These are phyloP conservation scores for Apiotrichum domesticum DNA, from an alignment of 1,284 basidiomycete genomes.

Conservation along the genomic window DNA sequence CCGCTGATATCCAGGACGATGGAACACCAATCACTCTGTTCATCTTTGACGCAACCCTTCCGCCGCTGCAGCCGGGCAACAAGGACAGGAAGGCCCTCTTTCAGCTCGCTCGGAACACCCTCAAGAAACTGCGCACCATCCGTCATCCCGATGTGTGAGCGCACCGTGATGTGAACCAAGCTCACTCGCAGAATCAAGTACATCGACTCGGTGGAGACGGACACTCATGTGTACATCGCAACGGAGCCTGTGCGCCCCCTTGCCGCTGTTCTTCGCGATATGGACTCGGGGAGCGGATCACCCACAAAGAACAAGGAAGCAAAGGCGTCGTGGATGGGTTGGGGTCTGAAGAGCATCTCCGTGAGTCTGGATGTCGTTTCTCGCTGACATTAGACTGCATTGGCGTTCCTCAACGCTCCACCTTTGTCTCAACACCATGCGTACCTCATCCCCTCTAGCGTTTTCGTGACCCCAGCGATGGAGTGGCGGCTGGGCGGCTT, in stretches of 20 bases:
- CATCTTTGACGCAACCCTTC: conserved; percentile 64
- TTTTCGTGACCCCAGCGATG: conserved; percentile 75
- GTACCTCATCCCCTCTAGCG: conserved; percentile 61
- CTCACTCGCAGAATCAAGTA: conserved; percentile 61
- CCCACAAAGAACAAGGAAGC: conserved; percentile 52
- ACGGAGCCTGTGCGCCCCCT: conserved; percentile 86
- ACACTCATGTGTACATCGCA: conserved; percentile 81
- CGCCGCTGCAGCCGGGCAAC: conserved; percentile 44
- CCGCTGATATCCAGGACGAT: conserved; percentile 64
- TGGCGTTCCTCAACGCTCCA: conserved; percentile 84
- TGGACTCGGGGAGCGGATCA: conserved; percentile 43
- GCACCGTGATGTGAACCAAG: too few species aligned
- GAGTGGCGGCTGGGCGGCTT: conserved; percentile 97
- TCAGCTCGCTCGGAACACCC: conserved; percentile 80
- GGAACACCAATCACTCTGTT: conserved; percentile 76
- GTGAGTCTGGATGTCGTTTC: conserved; percentile 51
- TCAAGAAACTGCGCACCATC: conserved; percentile 82
- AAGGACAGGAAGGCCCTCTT: conserved; percentile 57
- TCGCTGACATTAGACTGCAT: conserved; percentile 59
- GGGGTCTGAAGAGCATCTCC: conserved; percentile 86
- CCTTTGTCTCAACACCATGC: conserved; percentile 84
- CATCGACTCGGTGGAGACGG: conserved; percentile 85
- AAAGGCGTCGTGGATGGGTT: conserved; percentile 83
- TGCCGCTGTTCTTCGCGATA: conserved; percentile 58
- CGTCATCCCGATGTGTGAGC: conserved; percentile 81